These are phyloP conservation scores for Solanum infundibuliforme DNA, from an alignment of 257 asterid species.

Conservation along the genomic window DNA sequence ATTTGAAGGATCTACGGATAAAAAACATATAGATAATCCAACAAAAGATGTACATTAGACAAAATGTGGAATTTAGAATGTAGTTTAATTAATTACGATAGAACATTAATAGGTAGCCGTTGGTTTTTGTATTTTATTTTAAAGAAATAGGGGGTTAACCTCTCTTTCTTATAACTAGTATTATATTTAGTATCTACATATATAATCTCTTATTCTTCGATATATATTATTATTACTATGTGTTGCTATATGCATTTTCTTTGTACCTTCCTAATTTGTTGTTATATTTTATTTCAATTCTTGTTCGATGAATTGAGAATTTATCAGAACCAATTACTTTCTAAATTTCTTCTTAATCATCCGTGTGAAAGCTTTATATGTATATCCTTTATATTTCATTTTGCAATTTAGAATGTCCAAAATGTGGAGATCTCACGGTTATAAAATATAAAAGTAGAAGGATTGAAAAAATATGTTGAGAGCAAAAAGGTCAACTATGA, in stretches of 20 bases:
- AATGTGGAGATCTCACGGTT: background rate
- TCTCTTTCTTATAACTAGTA: background rate
- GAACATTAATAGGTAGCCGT: too few relatives aligned
- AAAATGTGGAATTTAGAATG: background rate
- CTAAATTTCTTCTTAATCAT: background rate
- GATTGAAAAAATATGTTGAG: background rate
- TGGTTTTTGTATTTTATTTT: background rate
- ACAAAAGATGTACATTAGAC: background rate
- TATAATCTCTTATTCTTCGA: background rate
- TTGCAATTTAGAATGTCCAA: background rate
- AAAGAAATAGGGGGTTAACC: background rate
- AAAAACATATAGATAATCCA: background rate
- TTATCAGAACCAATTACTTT: background rate
- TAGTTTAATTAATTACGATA: too few relatives aligned
- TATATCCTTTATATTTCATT: background rate
- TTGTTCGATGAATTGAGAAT: rapidly evolving
- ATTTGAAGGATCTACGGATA: background rate
- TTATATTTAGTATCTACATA: background rate
- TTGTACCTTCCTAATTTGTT: background rate
- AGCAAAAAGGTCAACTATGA: background rate
- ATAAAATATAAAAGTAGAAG: background rate
- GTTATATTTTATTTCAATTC: background rate
- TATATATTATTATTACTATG: background rate
- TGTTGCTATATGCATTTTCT: background rate
- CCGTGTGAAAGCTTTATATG: background rate